Conservation (phyloP, 306 rosid genomes). For the Purshia tridentata region DNA sequence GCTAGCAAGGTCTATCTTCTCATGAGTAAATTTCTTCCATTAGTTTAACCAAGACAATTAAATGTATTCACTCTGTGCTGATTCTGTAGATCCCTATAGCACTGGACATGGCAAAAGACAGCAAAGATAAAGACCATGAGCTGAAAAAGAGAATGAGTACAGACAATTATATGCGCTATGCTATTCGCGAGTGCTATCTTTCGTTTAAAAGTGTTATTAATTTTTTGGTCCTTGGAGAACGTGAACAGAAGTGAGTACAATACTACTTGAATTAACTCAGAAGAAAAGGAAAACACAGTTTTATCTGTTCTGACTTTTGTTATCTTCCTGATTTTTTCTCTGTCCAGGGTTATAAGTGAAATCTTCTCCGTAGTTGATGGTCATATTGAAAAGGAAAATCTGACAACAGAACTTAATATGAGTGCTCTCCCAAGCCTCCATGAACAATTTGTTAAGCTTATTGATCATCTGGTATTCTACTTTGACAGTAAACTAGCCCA, state of each 20-base stretch:
- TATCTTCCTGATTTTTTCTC: conserved; percentile 27
- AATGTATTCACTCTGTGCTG: conserved; percentile 11
- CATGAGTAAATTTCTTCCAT: conserved; percentile 19
- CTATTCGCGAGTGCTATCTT: conserved; percentile 79
- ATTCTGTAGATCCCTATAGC: conserved; percentile 84
- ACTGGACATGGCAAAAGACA: conserved; percentile 89
- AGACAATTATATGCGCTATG: conserved; percentile 79
- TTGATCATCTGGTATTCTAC: conserved; percentile 64
- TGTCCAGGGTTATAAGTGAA: conserved; percentile 63
- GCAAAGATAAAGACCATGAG: conserved; percentile 65
- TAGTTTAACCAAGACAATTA: neutral
- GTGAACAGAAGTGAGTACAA: conserved; percentile 62
- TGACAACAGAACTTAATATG: conserved; percentile 55
- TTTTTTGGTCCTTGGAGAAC: conserved; percentile 65
- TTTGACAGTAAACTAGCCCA: conserved; percentile 9
- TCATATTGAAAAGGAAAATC: conserved; percentile 28
- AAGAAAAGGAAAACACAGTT: conserved; percentile 17
- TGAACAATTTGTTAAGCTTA: conserved; percentile 58
- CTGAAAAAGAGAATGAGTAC: conserved; percentile 67
- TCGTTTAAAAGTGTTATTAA: conserved; percentile 67
- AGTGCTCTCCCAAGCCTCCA: conserved; percentile 74
- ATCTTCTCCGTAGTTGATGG: conserved; percentile 65
- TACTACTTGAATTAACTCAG: conserved; percentile 19
- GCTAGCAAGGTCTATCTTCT: conserved; percentile 78
- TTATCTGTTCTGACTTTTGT: conserved; percentile 13